Conservation (phyloP, 441 rosid genomes). For the Gossypium armourianum region DNA sequence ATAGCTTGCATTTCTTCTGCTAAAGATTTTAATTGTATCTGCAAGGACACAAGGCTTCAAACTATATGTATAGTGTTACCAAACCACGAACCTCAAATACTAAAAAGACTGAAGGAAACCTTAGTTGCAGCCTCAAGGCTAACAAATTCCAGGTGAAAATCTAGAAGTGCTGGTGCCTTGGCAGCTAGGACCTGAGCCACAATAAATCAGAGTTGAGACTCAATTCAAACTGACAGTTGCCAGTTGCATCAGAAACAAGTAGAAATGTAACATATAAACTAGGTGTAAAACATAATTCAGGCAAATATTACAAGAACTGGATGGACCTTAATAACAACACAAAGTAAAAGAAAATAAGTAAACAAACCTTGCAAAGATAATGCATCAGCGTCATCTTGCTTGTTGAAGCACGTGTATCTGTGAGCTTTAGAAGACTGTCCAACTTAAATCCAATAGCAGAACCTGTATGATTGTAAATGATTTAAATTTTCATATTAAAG, state of each 20-base stretch:
- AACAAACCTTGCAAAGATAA: slow-evolving; percentile 81
- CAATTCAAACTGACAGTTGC: not conserved
- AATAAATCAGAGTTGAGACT: slow-evolving; percentile 20
- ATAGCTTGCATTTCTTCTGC: slow-evolving; percentile 99
- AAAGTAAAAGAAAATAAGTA: not conserved
- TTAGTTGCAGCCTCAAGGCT: slow-evolving; percentile 78
- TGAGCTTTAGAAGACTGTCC: slow-evolving; percentile 86
- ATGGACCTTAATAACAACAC: not conserved
- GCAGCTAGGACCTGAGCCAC: slow-evolving; percentile 60
- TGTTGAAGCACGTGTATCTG: slow-evolving; percentile 81
- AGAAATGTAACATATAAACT: not conserved
- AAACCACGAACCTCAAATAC: not conserved
- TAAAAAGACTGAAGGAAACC: slow-evolving; percentile 34
- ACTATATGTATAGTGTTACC: slow-evolving; percentile 13
- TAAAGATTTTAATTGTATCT: slow-evolving; percentile 90
- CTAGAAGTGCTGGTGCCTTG: slow-evolving; percentile 56
- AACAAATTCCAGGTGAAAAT: slow-evolving; percentile 67
- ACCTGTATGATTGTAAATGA: slow-evolving; percentile 41
- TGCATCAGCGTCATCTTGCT: slow-evolving; percentile 96
- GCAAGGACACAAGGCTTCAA: slow-evolving; percentile 21
- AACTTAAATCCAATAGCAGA: slow-evolving; percentile 94
- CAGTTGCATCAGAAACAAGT: not conserved
- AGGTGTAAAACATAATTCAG: not conserved
- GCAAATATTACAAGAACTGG: not conserved
- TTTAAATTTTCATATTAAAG: slow-evolving; percentile 15